phyloP scores from a whole-genome alignment of 257 asterid genomes.

The Echium plantagineum region DNA sequence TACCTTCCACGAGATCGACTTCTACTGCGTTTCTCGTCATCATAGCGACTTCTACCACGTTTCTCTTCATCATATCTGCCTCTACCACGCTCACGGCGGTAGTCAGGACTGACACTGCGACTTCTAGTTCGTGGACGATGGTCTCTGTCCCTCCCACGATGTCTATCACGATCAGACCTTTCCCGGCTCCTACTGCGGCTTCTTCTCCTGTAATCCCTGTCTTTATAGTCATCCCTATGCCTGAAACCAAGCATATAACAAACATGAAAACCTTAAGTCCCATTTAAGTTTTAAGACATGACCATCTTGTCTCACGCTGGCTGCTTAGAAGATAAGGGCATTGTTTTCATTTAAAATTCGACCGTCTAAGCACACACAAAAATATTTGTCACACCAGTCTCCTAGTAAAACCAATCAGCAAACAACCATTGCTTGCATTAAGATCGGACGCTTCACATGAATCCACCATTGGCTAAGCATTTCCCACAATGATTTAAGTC shows the following conservation, averaged over 20 bases:
- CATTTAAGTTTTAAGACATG: neutral
- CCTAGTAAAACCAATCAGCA: neutral
- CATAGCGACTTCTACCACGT: conserved; percentile 65
- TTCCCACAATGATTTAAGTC: too few species aligned
- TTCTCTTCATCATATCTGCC: conserved; percentile 60
- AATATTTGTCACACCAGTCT: neutral
- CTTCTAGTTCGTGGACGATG: conserved; percentile 43
- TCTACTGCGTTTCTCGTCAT: conserved; percentile 57
- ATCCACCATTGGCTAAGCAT: too few species aligned
- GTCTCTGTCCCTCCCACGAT: conserved; percentile 49
- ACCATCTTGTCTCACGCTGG: neutral
- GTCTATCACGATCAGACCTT: conserved; percentile 52
- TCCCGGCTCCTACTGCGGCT: conserved; percentile 77
- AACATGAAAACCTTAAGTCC: too few species aligned
- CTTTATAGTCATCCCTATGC: conserved; percentile 33
- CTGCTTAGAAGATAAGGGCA: neutral
- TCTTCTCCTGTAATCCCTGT: conserved; percentile 54
- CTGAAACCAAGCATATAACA: neutral
- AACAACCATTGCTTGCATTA: too few species aligned
- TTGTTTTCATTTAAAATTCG: too few species aligned
- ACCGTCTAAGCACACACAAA: neutral
- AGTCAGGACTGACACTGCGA: conserved; percentile 58
- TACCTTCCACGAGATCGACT: conserved; percentile 80
- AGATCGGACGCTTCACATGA: neutral
- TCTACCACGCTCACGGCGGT: conserved; percentile 64